A percentile compares a stretch with the other conserved stretches of the same genome.
These are phyloP conservation scores for Trichoderma virens DNA, from an alignment of 495 filamentous ascomycete genomes.

Conservation along the genomic window DNA sequence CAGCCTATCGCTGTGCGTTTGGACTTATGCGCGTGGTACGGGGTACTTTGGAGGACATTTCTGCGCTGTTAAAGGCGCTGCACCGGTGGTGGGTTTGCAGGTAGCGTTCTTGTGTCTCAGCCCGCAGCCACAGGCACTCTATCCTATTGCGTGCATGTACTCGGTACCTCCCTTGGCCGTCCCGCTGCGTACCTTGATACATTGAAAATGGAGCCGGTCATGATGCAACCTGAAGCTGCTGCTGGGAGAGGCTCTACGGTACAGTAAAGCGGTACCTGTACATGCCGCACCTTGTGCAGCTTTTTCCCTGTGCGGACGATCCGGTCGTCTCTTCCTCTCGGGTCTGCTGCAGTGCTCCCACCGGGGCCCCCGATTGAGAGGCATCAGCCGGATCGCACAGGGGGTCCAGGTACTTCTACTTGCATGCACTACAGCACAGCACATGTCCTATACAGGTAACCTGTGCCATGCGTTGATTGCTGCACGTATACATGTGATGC, in stretches of 20 bases:
- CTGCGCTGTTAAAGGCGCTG: too few species aligned
- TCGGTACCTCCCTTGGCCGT: background rate
- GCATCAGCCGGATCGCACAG: background rate
- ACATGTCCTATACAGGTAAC: too few species aligned
- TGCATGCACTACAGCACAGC: too few species aligned
- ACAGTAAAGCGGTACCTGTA: too few species aligned
- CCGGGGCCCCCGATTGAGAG: background rate
- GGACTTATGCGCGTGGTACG: background rate
- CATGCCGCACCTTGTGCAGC: background rate
- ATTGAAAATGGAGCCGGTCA: background rate
- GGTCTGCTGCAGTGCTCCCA: constrained; percentile 6
- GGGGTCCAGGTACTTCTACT: background rate
- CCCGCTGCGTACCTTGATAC: background rate
- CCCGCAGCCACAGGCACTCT: too few species aligned
- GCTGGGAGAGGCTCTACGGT: background rate
- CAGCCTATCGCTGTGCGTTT: background rate
- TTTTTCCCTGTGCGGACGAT: background rate
- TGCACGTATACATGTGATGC: background rate
- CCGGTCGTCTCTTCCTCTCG: background rate
- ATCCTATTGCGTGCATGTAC: background rate
- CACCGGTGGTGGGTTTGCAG: too few species aligned
- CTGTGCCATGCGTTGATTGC: too few species aligned
- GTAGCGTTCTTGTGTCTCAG: too few species aligned
- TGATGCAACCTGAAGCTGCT: background rate
- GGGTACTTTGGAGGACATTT: background rate